Base-by-base conservation (phyloP, 305 asterid genomes). In the Fraxinus xanthoxyloides region DNA sequence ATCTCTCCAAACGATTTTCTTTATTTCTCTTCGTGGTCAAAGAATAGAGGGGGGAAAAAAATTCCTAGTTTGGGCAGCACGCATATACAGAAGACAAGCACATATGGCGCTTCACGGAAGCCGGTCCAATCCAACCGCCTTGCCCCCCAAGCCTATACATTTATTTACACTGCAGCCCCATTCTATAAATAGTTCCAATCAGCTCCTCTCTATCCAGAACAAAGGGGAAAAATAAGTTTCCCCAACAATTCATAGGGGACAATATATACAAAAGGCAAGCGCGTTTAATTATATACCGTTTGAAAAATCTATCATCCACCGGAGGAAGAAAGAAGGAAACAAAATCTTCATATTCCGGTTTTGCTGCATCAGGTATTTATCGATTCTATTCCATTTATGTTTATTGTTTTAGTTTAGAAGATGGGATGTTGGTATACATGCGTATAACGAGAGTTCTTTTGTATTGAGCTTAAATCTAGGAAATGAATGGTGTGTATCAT, bases 401-500 rank as follows among this genome's bases (percentile, higher is more conserved):
- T 17, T 17, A 2, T 21, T 21, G 12, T 63, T 63, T 23, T 7
- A 35, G 38, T 5, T 65, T 12, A 12, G 36, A 65, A 28, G 73
- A 3, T 65, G 2, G 21, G 73, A 65, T 28, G 2, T 65, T 0
- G 13, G 73, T 26, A 23, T 26, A 5, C 15, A 65, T 65, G 35
- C 13, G 35, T 36, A 28, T 65, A 10, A 5, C 12, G 13, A 19
- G n/a, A 65, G n/a, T 4, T 56, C 23, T 3, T 61, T 65, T 2
- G 15, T 15, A 3, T 80, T 54, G 3, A 7, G 43, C 13, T 78
- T 69, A 17, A 48, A 34, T 9, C 75, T 12, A 40, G 32, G 36
- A 59, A 23, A 23, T 46, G 83, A 77, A 61, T 61, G 59, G 67
- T 79, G 79, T 46, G 77, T 54, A 28, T 75, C 19, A 2, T 17